Percentiles rank a stretch among this genome's conserved stretches.
Evolutionary conservation across 1,284 basidiomycete species (phyloP).

Genomic region (Neolentinus lepideus): DNA sequence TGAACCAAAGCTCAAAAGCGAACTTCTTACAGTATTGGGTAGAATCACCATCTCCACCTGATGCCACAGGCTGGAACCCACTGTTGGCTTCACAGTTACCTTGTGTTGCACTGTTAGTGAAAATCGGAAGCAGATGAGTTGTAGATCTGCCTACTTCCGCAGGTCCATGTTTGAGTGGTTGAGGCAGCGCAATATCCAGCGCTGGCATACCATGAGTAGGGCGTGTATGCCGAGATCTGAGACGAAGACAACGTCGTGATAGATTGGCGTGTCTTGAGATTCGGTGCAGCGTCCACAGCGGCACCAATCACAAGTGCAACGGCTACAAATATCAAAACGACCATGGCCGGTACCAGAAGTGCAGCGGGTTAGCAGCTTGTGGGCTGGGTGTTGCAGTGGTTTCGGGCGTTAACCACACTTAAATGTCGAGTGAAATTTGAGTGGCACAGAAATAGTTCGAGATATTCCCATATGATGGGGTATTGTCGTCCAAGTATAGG

Average conservation of each 20-base stretch:
- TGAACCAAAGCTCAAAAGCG: slow-evolving; percentile 35
- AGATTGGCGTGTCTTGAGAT: slow-evolving; percentile 19
- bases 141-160: slow-evolving; percentile 37
- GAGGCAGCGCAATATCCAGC: slow-evolving; percentile 45
- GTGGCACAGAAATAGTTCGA: not conserved
- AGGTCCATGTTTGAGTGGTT: slow-evolving; percentile 43
- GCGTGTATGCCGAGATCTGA: slow-evolving; percentile 39
- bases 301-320: not conserved
- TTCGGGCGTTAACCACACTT: not conserved
- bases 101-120: slow-evolving; percentile 15
- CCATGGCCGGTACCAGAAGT: not conserved
- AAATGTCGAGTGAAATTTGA: not conserved
- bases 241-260: slow-evolving; percentile 33
- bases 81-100: slow-evolving; percentile 47
- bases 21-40: slow-evolving; percentile 45
- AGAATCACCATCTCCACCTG: slow-evolving; percentile 49
- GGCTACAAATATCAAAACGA: not conserved
- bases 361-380: not conserved
- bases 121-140: not conserved
- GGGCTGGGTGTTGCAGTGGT: not conserved
- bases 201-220: slow-evolving; percentile 49
- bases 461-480: not conserved
- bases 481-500: not conserved
- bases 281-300: slow-evolving; percentile 11
- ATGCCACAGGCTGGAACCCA: slow-evolving; percentile 45